Base-by-base conservation (phyloP, 2,329 filamentous ascomycete genomes). In the Ophiostoma novo-ulmi region DNA sequence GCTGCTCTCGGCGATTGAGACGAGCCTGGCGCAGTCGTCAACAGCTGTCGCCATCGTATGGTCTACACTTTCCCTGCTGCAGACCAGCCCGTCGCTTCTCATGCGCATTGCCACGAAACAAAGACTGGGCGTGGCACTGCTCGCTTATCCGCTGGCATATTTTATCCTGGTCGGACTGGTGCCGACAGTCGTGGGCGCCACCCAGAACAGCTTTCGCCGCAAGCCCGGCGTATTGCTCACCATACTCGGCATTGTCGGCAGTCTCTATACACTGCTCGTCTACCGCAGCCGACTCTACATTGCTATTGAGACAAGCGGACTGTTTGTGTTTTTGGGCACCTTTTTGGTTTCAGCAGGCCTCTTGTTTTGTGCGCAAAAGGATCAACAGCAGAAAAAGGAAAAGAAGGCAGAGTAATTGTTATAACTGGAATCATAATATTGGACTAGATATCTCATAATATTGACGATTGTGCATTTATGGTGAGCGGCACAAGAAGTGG, bases 211-310 rank as follows among this genome's bases (percentile, higher is more conserved):
- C 5, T 0, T n/a, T 69, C 14, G 39, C 39, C n/a, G 55, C 1
- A 73, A 71, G 69, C 73, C 74, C 71, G 75, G 72, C 55, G 39
- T 76, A 64, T 66, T 75, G 41, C 5, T 77, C 63, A 67, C 70
- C 2, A 3, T 76, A 0, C 22, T 70, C 22, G 67, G 58, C 5
- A 70, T 68, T 2, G 72, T 64, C 0, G 73, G 70, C 3, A 69
- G 36, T 14, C 70, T 78, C 36, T 22, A 35, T 66, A 67, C 44
- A 8, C 48, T 81, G 36, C 74, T 80, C 17, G 73, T 74, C 55
- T 78, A 78, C 70, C 78, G 80, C 39, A 79, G 80, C 61, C 76
- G 74, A 52, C 79, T 81, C 69, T 81, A 79, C 71, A 76, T 82
- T 6, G 75, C 77, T 64, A 73, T 81, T 26, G 78, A 82, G 77